Base-by-base conservation (phyloP, 139 green algal species). In the Tetraselmis chui region DNA sequence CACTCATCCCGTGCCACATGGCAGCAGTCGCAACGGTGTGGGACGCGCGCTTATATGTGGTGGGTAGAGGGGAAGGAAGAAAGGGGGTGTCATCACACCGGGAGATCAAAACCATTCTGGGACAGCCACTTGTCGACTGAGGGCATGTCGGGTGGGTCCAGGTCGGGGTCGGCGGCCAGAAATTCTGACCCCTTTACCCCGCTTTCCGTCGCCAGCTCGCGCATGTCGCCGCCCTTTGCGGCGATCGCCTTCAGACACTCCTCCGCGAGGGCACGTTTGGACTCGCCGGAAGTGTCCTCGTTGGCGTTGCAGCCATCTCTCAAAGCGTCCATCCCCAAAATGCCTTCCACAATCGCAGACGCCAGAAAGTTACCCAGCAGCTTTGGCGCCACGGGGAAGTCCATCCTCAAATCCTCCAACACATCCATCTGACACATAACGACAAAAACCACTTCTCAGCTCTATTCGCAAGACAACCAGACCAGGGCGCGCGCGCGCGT, bases 281-380 rank as follows among this genome's bases (percentile, higher is more conserved):
- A 80, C 82, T 93, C 89, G 26, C 45, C 45, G 45, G 45, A 67
- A 18, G 89, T 88, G 18, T 79, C 79, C 74, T 93, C 92, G 23
- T 89, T 79, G 0, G 59, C 74, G 28, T 82, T 45, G 58, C 86
- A 86, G 59, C 85, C 31, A 18, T 81, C 79, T n/a, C 77, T 76
- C 75, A 86, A 78, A 30, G 76, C 78, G 29, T 83, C 85, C 45
- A 88, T 80, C 25, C 79, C 82, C 2, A 93, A 27, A 30, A 86
- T 5, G 45, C 45, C 45, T 67, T 67, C 45, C 28, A 76, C 82
- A 31, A 89, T 87, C 1, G 86, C 88, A 1, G 76, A 31, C 26
- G 90, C 93, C 58, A 91, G 28, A 32, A 95, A 82, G n/a, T 84
- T 76, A n/a, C 92, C 92, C 79, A 96, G 85, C 80, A 94, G 82